Evolutionary conservation across 345 rosid genomes (phyloP).

Genomic region (Durio zibethinus): DNA sequence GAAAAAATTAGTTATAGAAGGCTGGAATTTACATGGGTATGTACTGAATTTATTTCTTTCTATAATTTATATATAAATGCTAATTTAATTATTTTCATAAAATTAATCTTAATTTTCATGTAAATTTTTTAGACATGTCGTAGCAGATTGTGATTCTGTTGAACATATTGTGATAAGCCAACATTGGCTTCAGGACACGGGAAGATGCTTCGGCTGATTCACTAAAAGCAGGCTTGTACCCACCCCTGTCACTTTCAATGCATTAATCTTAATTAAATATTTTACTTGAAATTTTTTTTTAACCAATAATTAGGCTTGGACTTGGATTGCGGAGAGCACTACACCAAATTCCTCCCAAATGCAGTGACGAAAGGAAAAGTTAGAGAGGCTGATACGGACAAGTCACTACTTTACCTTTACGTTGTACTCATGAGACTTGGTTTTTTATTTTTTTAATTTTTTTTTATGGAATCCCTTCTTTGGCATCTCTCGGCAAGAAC

Average conservation of each 20-base stretch:
- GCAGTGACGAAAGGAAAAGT: constrained; percentile 38
- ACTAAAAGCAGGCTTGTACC: constrained; percentile 34
- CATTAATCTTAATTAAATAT: no score
- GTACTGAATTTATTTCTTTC: neutral
- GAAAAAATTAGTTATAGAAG: constrained; percentile 30
- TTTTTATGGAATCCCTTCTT: no score
- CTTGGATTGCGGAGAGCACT: constrained; percentile 45
- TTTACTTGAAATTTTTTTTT: no score
- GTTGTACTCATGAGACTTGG: no score
- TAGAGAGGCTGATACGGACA: constrained; percentile 30
- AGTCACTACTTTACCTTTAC: no score
- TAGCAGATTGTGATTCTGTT: constrained; percentile 51
- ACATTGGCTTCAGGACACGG: constrained; percentile 28
- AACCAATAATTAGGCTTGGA: constrained; percentile 25
- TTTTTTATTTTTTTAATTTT: no score
- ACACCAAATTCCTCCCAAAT: constrained; percentile 6
- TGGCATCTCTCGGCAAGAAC: no score
- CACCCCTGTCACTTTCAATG: neutral
- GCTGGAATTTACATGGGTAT: constrained; percentile 58
- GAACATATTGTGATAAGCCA: constrained; percentile 34
- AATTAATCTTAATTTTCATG: neutral
- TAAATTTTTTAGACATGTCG: constrained; percentile 39
- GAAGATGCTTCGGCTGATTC: constrained; percentile 42
- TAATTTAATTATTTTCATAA: neutral
- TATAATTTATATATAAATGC: neutral